phyloP scores from a whole-genome alignment of 148 eudicot species.

The Rhododendron simsii region DNA sequence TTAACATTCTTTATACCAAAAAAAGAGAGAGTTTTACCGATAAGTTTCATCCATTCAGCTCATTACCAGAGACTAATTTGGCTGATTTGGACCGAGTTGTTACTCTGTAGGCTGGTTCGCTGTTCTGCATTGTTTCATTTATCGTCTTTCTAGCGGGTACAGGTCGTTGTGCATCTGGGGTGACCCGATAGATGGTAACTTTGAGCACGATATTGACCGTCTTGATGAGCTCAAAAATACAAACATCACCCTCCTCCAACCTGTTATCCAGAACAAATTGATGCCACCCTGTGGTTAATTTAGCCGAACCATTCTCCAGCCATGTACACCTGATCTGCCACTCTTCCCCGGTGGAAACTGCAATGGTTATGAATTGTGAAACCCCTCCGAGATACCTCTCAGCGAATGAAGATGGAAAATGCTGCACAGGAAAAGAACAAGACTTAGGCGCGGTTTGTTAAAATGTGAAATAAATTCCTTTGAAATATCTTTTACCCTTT shows the following conservation, averaged over 20 bases:
- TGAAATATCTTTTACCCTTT: neutral
- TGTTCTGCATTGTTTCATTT: neutral
- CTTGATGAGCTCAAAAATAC: constrained; percentile 34
- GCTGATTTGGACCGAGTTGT: neutral
- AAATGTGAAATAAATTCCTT: neutral
- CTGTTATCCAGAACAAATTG: constrained; percentile 27
- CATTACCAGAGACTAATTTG: neutral
- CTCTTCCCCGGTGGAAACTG: constrained; percentile 21
- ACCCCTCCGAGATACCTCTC: constrained; percentile 15
- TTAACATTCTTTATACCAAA: neutral
- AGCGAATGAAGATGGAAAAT: constrained; percentile 21
- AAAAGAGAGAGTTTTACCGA: neutral
- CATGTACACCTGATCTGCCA: constrained; percentile 24
- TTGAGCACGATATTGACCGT: constrained; percentile 12
- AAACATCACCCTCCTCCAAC: constrained; percentile 38
- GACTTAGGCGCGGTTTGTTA: neutral
- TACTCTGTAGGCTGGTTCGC: neutral
- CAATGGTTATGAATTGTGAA: constrained; percentile 13
- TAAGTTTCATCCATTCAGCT: constrained; percentile 7
- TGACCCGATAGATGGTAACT: constrained; percentile 16
- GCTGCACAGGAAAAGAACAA: constrained; percentile 13
- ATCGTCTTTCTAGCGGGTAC: neutral
- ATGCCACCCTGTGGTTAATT: constrained; percentile 34
- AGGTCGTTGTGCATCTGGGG: neutral
- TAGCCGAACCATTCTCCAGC: neutral